Evolutionary conservation across 345 rosid genomes (phyloP).

Genomic region (Triadica sebifera): DNA sequence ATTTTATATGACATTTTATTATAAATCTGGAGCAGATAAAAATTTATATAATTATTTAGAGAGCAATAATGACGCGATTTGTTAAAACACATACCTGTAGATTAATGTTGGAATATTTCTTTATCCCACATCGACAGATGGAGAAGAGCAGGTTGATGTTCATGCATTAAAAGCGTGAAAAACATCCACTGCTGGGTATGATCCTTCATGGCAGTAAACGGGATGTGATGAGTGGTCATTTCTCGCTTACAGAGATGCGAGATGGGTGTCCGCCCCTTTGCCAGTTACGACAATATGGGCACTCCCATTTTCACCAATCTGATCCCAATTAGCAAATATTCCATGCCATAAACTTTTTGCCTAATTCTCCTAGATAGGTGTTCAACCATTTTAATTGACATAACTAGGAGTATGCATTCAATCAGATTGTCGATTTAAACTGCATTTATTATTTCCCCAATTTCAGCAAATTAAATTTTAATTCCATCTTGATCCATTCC

Average conservation of each 20-base stretch:
- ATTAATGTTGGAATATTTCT: background rate
- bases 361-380: too few species aligned
- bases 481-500: too few species aligned
- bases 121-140: constrained; percentile 38
- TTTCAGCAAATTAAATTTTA: too few species aligned
- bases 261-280: constrained; percentile 46
- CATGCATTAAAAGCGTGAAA: background rate
- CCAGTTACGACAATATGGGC: constrained; percentile 63
- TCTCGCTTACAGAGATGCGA: constrained; percentile 30
- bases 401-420: too few species aligned
- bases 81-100: too few species aligned
- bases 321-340: constrained; percentile 33
- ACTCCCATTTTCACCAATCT: constrained; percentile 35
- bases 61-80: background rate
- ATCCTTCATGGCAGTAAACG: constrained; percentile 63
- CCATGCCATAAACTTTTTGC: too few species aligned
- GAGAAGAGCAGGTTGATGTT: background rate
- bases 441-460: too few species aligned
- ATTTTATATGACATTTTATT: too few species aligned
- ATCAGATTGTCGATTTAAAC: too few species aligned
- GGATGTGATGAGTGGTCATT: constrained; percentile 57
- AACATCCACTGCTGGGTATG: fast-evolving
- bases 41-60: too few species aligned
- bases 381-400: too few species aligned
- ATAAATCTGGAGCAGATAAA: too few species aligned